Base-by-base conservation (phyloP, 2,329 filamentous ascomycete species). In the Byssoonygena ceratinophila region DNA sequence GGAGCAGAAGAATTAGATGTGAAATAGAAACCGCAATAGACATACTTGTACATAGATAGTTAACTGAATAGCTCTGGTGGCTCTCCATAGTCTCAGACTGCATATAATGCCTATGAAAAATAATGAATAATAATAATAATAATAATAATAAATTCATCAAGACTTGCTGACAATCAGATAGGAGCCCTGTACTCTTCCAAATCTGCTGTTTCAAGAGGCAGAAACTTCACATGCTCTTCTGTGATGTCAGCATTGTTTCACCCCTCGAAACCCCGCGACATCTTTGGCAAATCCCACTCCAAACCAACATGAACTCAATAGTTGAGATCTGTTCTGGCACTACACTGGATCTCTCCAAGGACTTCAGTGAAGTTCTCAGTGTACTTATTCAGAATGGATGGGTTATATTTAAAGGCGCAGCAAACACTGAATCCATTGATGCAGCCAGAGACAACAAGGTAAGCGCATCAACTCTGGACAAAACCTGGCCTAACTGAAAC, bases 1-100 rank as follows among this genome's bases (percentile, higher is more conserved):
- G 34, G 39, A 45, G 23, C 49, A 46, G 9, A 57, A 52, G 45
- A 57, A 37, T 29, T 53, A 48, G 32, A 14, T 3, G 2, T 22
- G 12, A 20, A 16, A 11, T 12, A 25, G 27, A 9, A 29, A n/a
- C n/a, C n/a, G n/a, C n/a, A n/a, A 29, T 4, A 29, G 27, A 9
- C 27, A 29, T 9, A 29, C 9, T 4, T 4, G 27, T 29, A 5
- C 27, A 29, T 29, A 29, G 27, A 29, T 29, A 29, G n/a, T n/a
- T n/a, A n/a, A n/a, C n/a, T n/a, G n/a, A n/a, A n/a, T n/a, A n/a
- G n/a, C n/a, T n/a, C n/a, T n/a, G n/a, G n/a, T n/a, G n/a, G n/a
- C n/a, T n/a, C n/a, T n/a, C n/a, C n/a, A n/a, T n/a, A n/a, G n/a
- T n/a, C n/a, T n/a, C n/a, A n/a, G n/a, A n/a, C n/a, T n/a, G n/a